phyloP scores from a whole-genome alignment of 2,329 filamentous ascomycete species.

The Myriosclerotinia duriaeana region DNA sequence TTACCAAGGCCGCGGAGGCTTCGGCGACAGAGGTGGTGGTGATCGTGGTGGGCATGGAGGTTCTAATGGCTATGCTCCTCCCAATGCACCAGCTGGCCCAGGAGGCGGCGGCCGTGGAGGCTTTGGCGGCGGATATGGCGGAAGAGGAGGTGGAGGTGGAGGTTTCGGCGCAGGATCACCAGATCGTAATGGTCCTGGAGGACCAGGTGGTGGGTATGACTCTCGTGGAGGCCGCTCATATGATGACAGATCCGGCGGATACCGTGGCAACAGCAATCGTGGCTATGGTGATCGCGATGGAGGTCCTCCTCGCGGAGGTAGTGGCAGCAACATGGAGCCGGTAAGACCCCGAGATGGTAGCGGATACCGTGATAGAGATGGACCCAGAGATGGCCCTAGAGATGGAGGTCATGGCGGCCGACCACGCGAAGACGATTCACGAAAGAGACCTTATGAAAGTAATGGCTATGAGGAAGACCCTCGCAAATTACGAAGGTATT shows the following conservation, averaged over 20 bases:
- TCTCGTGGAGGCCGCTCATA: conserved; percentile 56
- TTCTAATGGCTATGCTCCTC: conserved; percentile 53
- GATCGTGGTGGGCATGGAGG: conserved; percentile 36
- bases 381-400: conserved; percentile 53
- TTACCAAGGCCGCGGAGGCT: conserved; percentile 38
- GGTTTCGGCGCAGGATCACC: conserved; percentile 37
- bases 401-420: conserved; percentile 54
- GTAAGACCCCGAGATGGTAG: conserved; percentile 63
- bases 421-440: conserved; percentile 53
- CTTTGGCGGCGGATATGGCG: conserved; percentile 32
- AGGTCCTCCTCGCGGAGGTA: conserved; percentile 36
- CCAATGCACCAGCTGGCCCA: conserved; percentile 62
- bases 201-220: conserved; percentile 51
- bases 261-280: conserved; percentile 45
- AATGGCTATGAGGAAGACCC: conserved; percentile 84
- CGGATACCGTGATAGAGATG: conserved; percentile 53
- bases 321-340: conserved; percentile 80
- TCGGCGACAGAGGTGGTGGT: conserved; percentile 35
- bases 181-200: conserved; percentile 40
- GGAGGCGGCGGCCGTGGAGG: conserved; percentile 48
- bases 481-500: conserved; percentile 63
- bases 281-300: conserved; percentile 45
- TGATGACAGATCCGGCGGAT: conserved; percentile 56
- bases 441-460: conserved; percentile 54
- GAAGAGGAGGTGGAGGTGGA: conserved; percentile 38